Conservation (phyloP, 2,329 filamentous ascomycete species). For the Phyllosticta paracitricarpa region DNA sequence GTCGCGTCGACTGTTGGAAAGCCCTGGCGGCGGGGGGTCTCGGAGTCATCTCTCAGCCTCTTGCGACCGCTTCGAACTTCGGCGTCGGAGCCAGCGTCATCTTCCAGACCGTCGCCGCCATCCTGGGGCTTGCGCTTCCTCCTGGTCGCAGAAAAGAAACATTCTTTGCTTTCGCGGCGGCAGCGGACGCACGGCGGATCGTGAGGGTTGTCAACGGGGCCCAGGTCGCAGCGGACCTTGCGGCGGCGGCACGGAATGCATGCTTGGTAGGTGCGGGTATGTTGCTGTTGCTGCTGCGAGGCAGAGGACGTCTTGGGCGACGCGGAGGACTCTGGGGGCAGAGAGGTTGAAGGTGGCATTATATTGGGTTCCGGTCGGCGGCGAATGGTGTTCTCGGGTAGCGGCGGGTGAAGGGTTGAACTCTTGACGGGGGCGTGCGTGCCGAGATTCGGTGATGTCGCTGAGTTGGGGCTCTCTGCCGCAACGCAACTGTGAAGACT, state of each 20-base stretch:
- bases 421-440: conserved; percentile 5
- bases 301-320: neutral
- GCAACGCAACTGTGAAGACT: neutral
- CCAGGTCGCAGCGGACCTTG: conserved; percentile 50
- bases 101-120: conserved; percentile 35
- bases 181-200: conserved; percentile 92
- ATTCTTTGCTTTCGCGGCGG: conserved; percentile 89
- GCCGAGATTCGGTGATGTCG: conserved; percentile 1
- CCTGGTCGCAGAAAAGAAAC: conserved; percentile 89
- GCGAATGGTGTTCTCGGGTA: conserved; percentile 4
- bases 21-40: conserved; percentile 25
- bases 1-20: neutral
- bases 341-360: conserved; percentile 9
- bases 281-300: conserved; percentile 13
- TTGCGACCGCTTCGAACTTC: conserved; percentile 65
- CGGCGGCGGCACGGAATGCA: conserved; percentile 46
- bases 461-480: neutral
- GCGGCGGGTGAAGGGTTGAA: conserved; percentile 5
- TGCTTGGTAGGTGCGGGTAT: conserved; percentile 33
- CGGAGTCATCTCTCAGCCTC: conserved; percentile 43
- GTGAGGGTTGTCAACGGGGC: conserved; percentile 82
- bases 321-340: conserved; percentile 1
- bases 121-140: conserved; percentile 71
- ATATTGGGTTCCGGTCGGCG: neutral
- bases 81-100: conserved; percentile 47